These are phyloP conservation scores for Mucor indicus DNA, from an alignment of 371 early-diverging fungal genomes.

Conservation along the genomic window DNA sequence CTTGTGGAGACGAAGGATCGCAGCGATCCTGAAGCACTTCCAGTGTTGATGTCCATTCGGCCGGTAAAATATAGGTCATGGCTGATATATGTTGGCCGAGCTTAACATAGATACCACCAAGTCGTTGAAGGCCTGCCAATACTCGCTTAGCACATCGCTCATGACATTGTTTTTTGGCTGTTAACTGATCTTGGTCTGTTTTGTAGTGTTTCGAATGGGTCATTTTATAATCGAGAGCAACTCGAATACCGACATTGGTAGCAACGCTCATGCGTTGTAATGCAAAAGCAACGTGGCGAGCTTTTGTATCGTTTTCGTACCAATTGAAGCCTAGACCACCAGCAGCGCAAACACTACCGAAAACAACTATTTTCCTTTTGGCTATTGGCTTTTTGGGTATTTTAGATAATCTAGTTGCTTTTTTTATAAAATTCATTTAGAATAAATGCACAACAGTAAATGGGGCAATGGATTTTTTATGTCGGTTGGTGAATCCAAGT, in stretches of 20 bases:
- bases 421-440: too few relatives aligned
- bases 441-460: too few relatives aligned
- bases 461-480: too few relatives aligned
- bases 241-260: conserved; percentile 37
- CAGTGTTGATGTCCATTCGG: conserved; percentile 87
- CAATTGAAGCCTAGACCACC: conserved; percentile 13
- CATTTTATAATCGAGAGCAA: conserved; percentile 62
- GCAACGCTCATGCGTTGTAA: conserved; percentile 41
- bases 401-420: too few relatives aligned
- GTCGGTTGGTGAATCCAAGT: too few relatives aligned
- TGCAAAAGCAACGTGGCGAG: conserved; percentile 36
- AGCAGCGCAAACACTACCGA: too few relatives aligned
- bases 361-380: too few relatives aligned
- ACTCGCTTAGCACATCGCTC: conserved; percentile 58
- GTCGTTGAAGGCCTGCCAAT: conserved; percentile 49
- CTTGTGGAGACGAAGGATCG: conserved; percentile 63
- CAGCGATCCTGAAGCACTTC: conserved; percentile 83
- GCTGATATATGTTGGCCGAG: conserved; percentile 90
- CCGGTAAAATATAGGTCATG: conserved; percentile 82
- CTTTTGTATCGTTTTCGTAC: conserved; percentile 23
- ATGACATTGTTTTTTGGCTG: conserved; percentile 38
- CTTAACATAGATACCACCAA: conserved; percentile 92
- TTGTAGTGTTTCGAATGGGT: conserved; percentile 38
- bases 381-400: too few relatives aligned
- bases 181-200: conserved; percentile 36